These are phyloP conservation scores for Apiospora kogelbergensis DNA, from an alignment of 2,329 filamentous ascomycete genomes.

Conservation along the genomic window DNA sequence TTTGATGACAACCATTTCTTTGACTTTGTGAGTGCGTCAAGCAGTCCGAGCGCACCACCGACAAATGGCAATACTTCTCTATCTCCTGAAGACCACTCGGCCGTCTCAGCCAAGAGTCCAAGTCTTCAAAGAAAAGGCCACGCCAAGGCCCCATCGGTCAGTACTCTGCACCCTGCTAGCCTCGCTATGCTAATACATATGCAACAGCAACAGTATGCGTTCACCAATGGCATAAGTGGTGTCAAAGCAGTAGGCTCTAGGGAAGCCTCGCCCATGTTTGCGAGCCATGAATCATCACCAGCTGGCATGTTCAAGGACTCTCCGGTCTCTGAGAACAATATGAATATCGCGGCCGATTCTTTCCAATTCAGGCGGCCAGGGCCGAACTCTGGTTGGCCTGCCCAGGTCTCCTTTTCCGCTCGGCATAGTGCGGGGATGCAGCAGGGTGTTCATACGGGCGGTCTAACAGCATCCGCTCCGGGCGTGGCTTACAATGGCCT, in stretches of 20 bases:
- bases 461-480: conserved; percentile 17
- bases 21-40: conserved; percentile 59
- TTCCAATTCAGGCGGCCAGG: neutral
- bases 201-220: conserved; percentile 55
- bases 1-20: conserved; percentile 47
- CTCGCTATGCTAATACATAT: conserved; percentile 24
- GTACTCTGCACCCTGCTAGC: conserved; percentile 13
- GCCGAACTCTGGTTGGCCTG: neutral
- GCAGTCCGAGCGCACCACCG: conserved; percentile 47
- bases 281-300: conserved; percentile 55
- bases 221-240: conserved; percentile 51
- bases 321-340: conserved; percentile 6
- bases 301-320: conserved; percentile 41
- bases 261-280: conserved; percentile 54
- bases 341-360: neutral
- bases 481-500: conserved; percentile 18
- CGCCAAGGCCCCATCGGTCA: conserved; percentile 26
- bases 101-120: conserved; percentile 14
- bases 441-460: neutral
- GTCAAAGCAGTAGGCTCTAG: conserved; percentile 47
- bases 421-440: neutral
- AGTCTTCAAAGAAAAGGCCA: conserved; percentile 26
- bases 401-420: neutral
- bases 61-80: conserved; percentile 16
- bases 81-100: conserved; percentile 16